A percentile compares a stretch with the other conserved stretches of the same genome.
phyloP scores from a whole-genome alignment of 805 yeast genomes.

The Lipomyces yamadae region DNA sequence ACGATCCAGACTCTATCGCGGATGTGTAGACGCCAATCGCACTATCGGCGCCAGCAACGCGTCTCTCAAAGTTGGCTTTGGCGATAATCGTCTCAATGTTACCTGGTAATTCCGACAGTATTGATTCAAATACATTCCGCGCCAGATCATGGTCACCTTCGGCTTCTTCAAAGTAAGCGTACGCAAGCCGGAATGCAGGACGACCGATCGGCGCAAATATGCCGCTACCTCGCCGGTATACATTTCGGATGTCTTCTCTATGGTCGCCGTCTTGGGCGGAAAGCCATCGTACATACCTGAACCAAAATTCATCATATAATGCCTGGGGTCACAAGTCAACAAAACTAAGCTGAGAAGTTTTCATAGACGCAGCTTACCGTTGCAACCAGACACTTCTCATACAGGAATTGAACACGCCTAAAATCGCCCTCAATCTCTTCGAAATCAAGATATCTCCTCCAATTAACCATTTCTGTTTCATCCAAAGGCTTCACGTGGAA shows the following conservation, averaged over 20 bases:
- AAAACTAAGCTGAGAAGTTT: background rate
- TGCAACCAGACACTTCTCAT: conserved; percentile 76
- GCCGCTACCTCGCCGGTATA: conserved; percentile 60
- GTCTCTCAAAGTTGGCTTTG: conserved; percentile 41
- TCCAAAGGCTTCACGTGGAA: conserved; percentile 59
- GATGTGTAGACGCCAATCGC: conserved; percentile 31
- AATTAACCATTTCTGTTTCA: conserved; percentile 53
- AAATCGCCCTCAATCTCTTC: conserved; percentile 49
- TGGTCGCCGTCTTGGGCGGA: conserved; percentile 41
- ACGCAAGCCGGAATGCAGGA: conserved; percentile 41
- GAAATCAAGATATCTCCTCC: conserved; percentile 68
- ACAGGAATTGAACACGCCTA: conserved; percentile 53
- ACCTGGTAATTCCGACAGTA: conserved; percentile 42
- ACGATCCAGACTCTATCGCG: conserved; percentile 22
- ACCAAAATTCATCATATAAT: conserved; percentile 66
- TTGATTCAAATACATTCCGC: conserved; percentile 38
- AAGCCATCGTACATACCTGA: conserved; percentile 63
- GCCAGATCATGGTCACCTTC: conserved; percentile 42
- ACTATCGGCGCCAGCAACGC: conserved; percentile 29
- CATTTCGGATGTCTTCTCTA: conserved; percentile 47
- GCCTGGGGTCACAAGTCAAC: conserved; percentile 47
- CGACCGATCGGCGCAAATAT: conserved; percentile 42
- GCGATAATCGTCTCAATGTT: conserved; percentile 42
- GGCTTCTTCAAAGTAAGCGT: conserved; percentile 44
- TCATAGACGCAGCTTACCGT: conserved; percentile 20